These are phyloP conservation scores for Meira miltonrushii DNA, from an alignment of 1,284 basidiomycete genomes.

Conservation along the genomic window DNA sequence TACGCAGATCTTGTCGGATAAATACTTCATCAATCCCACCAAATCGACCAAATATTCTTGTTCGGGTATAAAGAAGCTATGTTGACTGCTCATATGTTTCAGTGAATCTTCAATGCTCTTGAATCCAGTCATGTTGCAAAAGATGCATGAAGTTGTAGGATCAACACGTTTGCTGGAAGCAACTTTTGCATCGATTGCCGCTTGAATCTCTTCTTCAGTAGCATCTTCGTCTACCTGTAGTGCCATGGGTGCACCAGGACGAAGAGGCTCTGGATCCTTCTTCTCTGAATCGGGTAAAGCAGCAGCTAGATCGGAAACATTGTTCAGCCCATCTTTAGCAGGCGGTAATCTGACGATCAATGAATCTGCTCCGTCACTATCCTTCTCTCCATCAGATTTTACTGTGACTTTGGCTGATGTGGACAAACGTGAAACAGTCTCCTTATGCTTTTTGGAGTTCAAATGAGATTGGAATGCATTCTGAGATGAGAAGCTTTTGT, in stretches of 20 bases:
- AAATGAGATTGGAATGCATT: constrained; percentile 85
- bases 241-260: neutral
- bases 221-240: constrained; percentile 26
- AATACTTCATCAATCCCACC: constrained; percentile 73
- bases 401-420: neutral
- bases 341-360: constrained; percentile 4
- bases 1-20: constrained; percentile 88
- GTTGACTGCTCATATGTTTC: constrained; percentile 76
- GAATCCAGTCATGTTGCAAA: constrained; percentile 65
- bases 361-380: constrained; percentile 1
- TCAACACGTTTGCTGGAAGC: constrained; percentile 43
- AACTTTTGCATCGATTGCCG: constrained; percentile 40
- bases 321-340: neutral
- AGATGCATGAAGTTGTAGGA: constrained; percentile 59
- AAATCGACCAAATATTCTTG: constrained; percentile 82
- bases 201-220: constrained; percentile 42
- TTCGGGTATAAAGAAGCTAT: constrained; percentile 96
- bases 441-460: constrained; percentile 83
- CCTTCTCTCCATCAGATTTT: constrained; percentile 1
- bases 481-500: constrained; percentile 80
- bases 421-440: constrained; percentile 57
- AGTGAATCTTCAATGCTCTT: constrained; percentile 65
- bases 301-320: neutral
- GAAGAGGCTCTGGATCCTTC: neutral
- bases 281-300: neutral